Conservation (phyloP, 2,329 filamentous ascomycete genomes). For the Cladophialophora immunda region DNA sequence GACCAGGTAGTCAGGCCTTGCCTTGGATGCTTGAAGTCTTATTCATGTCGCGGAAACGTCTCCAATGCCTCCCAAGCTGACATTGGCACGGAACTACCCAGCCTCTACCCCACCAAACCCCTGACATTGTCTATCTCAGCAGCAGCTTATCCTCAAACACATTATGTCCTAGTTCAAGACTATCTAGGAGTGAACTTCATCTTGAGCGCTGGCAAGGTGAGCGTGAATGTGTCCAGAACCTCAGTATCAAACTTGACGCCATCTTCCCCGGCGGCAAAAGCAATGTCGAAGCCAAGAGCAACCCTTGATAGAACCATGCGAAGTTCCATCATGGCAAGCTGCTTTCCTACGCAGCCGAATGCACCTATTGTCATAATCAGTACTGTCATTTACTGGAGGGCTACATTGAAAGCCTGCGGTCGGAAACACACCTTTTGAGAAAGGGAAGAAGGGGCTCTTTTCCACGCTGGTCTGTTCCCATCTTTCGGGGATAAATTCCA, state of each 20-base stretch:
- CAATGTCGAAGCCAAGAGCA: conserved; percentile 2
- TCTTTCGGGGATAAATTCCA: not conserved
- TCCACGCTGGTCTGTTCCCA: not conserved
- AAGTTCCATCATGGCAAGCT: conserved; percentile 8
- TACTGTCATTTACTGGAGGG: not conserved
- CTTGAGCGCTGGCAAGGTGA: not conserved
- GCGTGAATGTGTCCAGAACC: not conserved
- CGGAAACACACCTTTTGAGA: not conserved
- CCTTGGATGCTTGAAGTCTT: too few species aligned
- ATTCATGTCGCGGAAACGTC: too few species aligned
- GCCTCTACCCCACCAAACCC: not conserved
- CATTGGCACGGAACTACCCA: not conserved
- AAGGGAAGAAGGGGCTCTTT: not conserved
- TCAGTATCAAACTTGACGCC: not conserved
- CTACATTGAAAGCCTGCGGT: not conserved
- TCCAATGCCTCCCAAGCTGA: too few species aligned
- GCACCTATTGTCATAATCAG: not conserved
- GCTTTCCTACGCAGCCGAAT: not conserved
- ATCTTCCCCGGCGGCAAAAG: not conserved
- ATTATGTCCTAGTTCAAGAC: not conserved
- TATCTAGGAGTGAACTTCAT: not conserved
- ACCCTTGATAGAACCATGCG: not conserved
- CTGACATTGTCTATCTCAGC: not conserved
- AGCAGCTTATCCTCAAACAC: not conserved
- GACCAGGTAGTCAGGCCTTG: too few species aligned